phyloP scores from a whole-genome alignment of 163 green algal species.

The Trebouxiophyceae sp. region DNA sequence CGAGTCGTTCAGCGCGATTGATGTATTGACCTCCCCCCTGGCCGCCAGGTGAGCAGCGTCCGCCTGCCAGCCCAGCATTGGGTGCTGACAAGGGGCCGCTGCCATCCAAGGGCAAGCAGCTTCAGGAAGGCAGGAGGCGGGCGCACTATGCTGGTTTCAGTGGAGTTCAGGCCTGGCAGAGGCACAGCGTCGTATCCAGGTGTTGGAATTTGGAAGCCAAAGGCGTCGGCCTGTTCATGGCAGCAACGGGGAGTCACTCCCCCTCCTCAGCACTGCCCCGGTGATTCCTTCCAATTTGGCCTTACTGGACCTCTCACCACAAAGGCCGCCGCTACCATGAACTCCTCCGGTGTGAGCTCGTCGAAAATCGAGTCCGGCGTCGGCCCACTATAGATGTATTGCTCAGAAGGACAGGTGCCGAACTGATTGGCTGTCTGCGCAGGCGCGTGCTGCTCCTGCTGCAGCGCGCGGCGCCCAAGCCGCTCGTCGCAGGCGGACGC shows the following conservation, averaged over 20 bases:
- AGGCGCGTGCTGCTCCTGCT: no score
- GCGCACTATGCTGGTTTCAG: not conserved
- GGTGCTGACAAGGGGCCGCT: no score
- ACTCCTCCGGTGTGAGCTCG: not conserved
- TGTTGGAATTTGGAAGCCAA: no score
- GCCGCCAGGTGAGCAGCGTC: not conserved
- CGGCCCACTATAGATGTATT: not conserved
- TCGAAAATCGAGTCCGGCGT: not conserved
- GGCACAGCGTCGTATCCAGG: not conserved
- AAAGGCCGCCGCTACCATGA: not conserved
- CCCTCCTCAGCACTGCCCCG: not conserved
- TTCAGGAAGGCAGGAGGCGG: not conserved
- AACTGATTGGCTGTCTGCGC: not conserved
- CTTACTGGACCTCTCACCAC: not conserved
- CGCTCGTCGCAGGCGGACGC: no score
- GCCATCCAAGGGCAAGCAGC: not conserved
- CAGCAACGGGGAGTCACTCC: no score
- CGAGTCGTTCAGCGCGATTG: not conserved
- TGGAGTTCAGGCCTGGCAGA: not conserved
- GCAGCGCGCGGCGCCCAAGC: no score
- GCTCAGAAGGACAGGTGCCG: not conserved
- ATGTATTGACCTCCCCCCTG: not conserved
- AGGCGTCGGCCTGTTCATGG: no score
- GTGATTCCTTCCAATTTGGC: not conserved
- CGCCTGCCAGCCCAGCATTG: not conserved